phyloP scores from a whole-genome alignment of 345 rosid species.

The Eucalyptus cladocalyx region DNA sequence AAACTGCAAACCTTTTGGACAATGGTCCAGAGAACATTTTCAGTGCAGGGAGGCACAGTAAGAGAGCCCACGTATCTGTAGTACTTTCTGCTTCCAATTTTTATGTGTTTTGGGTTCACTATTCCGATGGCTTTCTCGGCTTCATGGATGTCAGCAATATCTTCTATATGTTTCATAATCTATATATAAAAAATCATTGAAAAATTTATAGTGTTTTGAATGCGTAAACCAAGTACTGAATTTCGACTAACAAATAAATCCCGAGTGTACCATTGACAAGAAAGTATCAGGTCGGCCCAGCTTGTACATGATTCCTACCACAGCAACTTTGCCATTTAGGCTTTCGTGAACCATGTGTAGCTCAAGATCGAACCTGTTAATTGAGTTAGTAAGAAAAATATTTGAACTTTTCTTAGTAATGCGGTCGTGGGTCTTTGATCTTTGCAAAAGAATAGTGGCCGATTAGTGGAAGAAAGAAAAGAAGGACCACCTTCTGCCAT shows the following conservation, averaged over 20 bases:
- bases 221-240: neutral
- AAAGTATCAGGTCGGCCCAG: slow-evolving; percentile 63
- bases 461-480: neutral
- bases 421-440: neutral
- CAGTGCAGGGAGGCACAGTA: slow-evolving; percentile 80
- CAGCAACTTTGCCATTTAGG: slow-evolving; percentile 41
- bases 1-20: slow-evolving; percentile 23
- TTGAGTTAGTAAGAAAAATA: neutral
- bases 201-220: neutral
- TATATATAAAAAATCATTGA: neutral
- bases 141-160: slow-evolving; percentile 6
- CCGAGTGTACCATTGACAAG: slow-evolving; percentile 27
- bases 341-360: slow-evolving; percentile 73
- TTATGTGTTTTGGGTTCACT: slow-evolving; percentile 35
- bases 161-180: slow-evolving; percentile 25
- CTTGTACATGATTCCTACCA: slow-evolving; percentile 58
- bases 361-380: slow-evolving; percentile 46
- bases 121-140: slow-evolving; percentile 23
- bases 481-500: slow-evolving; percentile 24
- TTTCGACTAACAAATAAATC: neutral
- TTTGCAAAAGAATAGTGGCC: neutral
- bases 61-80: slow-evolving; percentile 82
- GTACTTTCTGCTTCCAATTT: slow-evolving; percentile 48
- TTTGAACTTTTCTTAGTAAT: neutral
- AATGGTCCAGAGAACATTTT: slow-evolving; percentile 66